These are phyloP conservation scores for Calocera cornea DNA, from an alignment of 768 basidiomycete species.

Conservation along the genomic window DNA sequence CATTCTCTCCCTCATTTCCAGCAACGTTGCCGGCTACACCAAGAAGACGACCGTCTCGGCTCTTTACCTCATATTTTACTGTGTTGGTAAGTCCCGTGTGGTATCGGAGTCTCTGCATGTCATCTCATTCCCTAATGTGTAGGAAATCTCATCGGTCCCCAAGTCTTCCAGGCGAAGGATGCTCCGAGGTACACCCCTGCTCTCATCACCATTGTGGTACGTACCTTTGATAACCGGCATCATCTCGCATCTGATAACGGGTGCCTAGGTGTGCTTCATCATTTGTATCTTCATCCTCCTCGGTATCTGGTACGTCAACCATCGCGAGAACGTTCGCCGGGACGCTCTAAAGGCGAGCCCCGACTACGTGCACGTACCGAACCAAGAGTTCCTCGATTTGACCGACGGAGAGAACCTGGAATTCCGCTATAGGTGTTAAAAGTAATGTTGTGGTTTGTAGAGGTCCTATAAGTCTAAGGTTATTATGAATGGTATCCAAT, in stretches of 20 bases:
- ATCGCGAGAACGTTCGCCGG: neutral
- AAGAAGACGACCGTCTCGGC: conserved; percentile 33
- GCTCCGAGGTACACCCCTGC: conserved; percentile 30
- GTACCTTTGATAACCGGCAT: no score
- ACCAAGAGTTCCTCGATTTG: neutral
- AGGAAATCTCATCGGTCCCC: conserved; percentile 37
- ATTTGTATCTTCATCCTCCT: neutral
- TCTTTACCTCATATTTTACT: conserved; percentile 38
- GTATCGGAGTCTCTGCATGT: conserved; percentile 34
- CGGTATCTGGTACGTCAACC: neutral
- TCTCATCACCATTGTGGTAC: no score
- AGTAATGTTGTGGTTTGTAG: neutral
- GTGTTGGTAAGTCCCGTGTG: no score
- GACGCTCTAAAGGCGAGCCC: neutral
- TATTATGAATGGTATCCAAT: no score
- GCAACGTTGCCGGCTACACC: conserved; percentile 37
- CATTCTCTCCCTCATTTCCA: conserved; percentile 35
- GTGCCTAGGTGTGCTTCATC: neutral
- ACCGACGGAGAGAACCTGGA: neutral
- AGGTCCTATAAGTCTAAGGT: no score
- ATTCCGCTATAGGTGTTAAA: neutral
- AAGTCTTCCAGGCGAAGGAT: conserved; percentile 36
- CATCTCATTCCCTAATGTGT: conserved; percentile 38
- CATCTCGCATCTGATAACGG: no score
- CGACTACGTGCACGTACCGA: neutral